Percentiles rank a stretch among this genome's conserved stretches.
phyloP scores from a whole-genome alignment of 2,329 filamentous ascomycete species.

The Fusarium papillatum region DNA sequence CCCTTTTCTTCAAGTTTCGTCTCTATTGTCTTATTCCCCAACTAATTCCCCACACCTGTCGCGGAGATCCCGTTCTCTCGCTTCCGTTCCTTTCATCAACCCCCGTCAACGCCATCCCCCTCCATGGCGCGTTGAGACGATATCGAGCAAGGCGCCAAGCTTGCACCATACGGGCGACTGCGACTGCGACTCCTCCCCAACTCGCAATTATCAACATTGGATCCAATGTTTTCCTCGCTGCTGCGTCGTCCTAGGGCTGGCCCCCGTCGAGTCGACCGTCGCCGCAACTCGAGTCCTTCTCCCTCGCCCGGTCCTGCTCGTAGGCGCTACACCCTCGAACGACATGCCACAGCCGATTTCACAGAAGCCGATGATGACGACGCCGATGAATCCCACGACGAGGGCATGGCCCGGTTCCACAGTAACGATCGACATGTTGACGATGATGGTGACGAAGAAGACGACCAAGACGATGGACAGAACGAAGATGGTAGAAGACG shows the following conservation, averaged over 20 bases:
- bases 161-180: conserved; percentile 28
- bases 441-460: conserved; percentile 62
- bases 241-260: conserved; percentile 50
- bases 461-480: conserved; percentile 49
- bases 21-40: conserved; percentile 22
- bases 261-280: conserved; percentile 49
- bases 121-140: conserved; percentile 45
- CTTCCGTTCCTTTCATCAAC: conserved; percentile 36
- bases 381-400: conserved; percentile 56
- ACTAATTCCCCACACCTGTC: conserved; percentile 26
- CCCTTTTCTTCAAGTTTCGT: not conserved
- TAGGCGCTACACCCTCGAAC: conserved; percentile 44
- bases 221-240: conserved; percentile 54
- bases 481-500: conserved; percentile 60
- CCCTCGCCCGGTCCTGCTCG: conserved; percentile 48
- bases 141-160: conserved; percentile 43
- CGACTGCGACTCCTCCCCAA: conserved; percentile 18
- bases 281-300: conserved; percentile 45
- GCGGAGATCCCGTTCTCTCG: conserved; percentile 32
- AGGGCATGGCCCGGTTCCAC: conserved; percentile 43
- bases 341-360: conserved; percentile 74
- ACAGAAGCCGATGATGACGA: conserved; percentile 73
- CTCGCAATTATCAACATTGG: conserved; percentile 27
- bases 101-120: conserved; percentile 25
- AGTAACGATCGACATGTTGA: conserved; percentile 41